Base-by-base conservation (phyloP, 73 alveolate genomes). In the Paramecium sexaurelia region DNA sequence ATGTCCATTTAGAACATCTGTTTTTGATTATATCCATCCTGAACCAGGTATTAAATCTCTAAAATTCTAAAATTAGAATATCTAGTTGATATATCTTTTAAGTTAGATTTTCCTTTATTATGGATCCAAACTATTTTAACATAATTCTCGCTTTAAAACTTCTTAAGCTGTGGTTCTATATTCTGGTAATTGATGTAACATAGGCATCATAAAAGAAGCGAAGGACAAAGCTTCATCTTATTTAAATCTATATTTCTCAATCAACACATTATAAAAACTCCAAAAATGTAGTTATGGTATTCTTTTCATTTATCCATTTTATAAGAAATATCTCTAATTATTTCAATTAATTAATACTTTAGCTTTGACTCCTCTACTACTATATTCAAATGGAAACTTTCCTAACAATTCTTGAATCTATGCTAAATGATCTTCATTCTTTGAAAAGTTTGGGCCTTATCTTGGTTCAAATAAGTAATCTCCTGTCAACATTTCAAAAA, bases 401-500 rank as follows among this genome's bases (percentile, higher is more conserved):
- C 98, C 98, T 55, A 95, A 39, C 9, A 95, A 92, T 88, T 96
- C 98, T 26, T 95, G 82, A 56, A 96, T 95, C 57, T 95, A 97
- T 0, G 98, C 98, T 35, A 96, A 86, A 87, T 96, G 98, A 90
- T 96, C 98, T 61, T 95, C 97, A 85, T 93, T 93, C 40, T 93
- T 92, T 7, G 92, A 66, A 67, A 93, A 93, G 5, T 68, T 39
- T 22, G 95, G 94, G 17, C 98, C 92, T 55, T 94, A 83, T 91
- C 95, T 92, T 17, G 99, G 99, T 56, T 97, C 99, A 86, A 98
- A 98, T 51, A 98, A 92, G 93, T 94, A 98, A 91, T 97, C 99
- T 29, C 99, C 99, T 17, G 99, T 98, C 5, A 97, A 84, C 97
- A 98, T 85, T 92, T 98, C 99, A 85, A 98, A 96, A n/a, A 97